Evolutionary conservation across 1,284 basidiomycete genomes (phyloP).

Genomic region (Sanghuangporus weigelae): DNA sequence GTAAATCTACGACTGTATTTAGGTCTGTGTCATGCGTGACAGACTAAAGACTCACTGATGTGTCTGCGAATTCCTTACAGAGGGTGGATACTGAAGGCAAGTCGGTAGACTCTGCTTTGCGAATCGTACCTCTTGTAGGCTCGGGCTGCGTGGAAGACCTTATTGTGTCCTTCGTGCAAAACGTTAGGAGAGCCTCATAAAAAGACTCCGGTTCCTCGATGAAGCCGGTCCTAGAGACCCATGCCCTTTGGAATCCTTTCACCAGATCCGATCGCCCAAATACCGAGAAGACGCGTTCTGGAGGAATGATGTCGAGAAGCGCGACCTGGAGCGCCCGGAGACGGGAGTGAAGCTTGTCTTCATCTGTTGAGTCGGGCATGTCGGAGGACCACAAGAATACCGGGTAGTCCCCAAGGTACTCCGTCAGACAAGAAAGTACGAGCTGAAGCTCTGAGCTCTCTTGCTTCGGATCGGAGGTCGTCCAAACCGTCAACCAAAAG

Average conservation of each 20-base stretch:
- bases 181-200: conserved; percentile 39
- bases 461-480: conserved; percentile 25
- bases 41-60: conserved; percentile 31
- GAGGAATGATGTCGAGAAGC: conserved; percentile 34
- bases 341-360: conserved; percentile 13
- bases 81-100: conserved; percentile 34
- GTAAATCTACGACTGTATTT: conserved; percentile 26
- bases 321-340: conserved; percentile 23
- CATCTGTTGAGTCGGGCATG: neutral
- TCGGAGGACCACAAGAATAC: conserved; percentile 46
- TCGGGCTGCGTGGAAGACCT: conserved; percentile 19
- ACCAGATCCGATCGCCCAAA: conserved; percentile 37
- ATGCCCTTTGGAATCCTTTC: conserved; percentile 33
- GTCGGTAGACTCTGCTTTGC: conserved; percentile 27
- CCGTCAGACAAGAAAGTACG: conserved; percentile 42
- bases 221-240: conserved; percentile 34
- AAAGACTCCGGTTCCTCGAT: conserved; percentile 33
- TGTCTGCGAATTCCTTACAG: conserved; percentile 44
- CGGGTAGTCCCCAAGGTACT: conserved; percentile 41
- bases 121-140: conserved; percentile 29
- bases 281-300: conserved; percentile 42
- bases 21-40: neutral
- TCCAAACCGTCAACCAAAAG: conserved; percentile 52
- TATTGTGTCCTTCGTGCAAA: conserved; percentile 34
- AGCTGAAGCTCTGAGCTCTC: conserved; percentile 36